Base-by-base conservation (phyloP, 441 rosid species). In the Syzygium malaccense region DNA sequence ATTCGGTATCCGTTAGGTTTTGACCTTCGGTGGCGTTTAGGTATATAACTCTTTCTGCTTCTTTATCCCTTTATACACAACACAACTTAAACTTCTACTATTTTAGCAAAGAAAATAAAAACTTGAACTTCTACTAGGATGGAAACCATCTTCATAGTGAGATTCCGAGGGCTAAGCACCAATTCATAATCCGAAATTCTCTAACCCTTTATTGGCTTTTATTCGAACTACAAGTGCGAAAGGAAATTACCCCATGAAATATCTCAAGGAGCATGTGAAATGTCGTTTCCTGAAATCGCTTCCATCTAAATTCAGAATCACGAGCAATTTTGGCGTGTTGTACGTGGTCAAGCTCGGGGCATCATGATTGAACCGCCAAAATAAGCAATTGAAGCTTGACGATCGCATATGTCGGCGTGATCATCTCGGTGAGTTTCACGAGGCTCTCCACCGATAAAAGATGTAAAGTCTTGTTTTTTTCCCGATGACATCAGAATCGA, bases 211-310 rank as follows among this genome's bases (percentile, higher is more conserved):
- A 3, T 66, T 15, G 25, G 25, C 13, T 0, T 30, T 8, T 4
- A 45, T 60, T 14, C 68, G n/a, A 13, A 60, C 2, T 14, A 3
- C 14, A 60, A 8, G 0, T 60, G 0, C 0, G 0, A 60, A 60
- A 60, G 7, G 18, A 60, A 5, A n/a, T 14, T 60, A 28, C 18
- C 14, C 17, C 0, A 0, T 60, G 2, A 15, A 30, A 14, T 0
- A 30, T 14, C 1, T 32, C 18, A 17, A 32, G 25, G 3, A 66
- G 23, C 23, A 66, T 17, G 7, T 17, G 75, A 32, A 30, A 66
- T 8, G 41, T 30, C 75, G 1, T 4, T 30, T 41, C 12, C 3
- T 0, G 17, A 30, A 6, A 8, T 64, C 13, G 10, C 13, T 2
- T 66, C 0, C 0, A 7, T 66, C 0, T 64, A 0, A 32, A 64